Conservation (phyloP, 805 yeast species). For the Komagataella populi region DNA sequence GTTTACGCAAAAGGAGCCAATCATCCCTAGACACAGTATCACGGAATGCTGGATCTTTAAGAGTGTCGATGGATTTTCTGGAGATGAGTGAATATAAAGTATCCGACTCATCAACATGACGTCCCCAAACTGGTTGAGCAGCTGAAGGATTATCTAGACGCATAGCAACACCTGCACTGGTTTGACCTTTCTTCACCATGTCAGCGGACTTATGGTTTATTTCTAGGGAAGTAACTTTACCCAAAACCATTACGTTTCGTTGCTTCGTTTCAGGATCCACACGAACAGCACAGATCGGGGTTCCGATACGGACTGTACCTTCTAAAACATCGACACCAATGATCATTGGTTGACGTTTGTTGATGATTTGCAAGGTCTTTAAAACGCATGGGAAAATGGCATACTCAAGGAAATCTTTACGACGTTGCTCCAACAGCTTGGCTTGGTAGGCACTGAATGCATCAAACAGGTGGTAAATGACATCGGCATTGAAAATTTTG, state of each 20-base stretch:
- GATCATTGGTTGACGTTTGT: slow-evolving; percentile 98
- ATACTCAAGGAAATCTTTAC: slow-evolving; percentile 74
- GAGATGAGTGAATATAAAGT: slow-evolving; percentile 78
- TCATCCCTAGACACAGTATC: slow-evolving; percentile 89
- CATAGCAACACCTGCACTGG: slow-evolving; percentile 97
- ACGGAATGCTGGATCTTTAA: slow-evolving; percentile 97
- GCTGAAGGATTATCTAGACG: slow-evolving; percentile 87
- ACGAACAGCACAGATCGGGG: slow-evolving; percentile 92
- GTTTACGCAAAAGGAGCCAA: slow-evolving; percentile 82
- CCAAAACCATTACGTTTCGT: slow-evolving; percentile 57
- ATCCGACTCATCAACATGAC: slow-evolving; percentile 94
- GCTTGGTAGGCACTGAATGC: slow-evolving; percentile 86
- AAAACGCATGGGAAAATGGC: slow-evolving; percentile 94
- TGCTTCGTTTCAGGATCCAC: slow-evolving; percentile 75
- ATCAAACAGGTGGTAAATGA: slow-evolving; percentile 94
- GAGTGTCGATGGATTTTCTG: slow-evolving; percentile 87
- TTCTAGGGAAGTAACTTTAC: slow-evolving; percentile 86
- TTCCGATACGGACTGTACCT: slow-evolving; percentile 81
- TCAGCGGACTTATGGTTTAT: slow-evolving; percentile 83
- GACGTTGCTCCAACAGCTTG: slow-evolving; percentile 76
- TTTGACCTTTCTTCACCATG: slow-evolving; percentile 83
- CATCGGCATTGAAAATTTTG: slow-evolving; percentile 88
- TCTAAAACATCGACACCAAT: slow-evolving; percentile 96
- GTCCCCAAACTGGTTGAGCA: slow-evolving; percentile 97
- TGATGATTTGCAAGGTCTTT: slow-evolving; percentile 89